phyloP scores from a whole-genome alignment of 352 stramenopile species.

The Phytophthora colocasiae region DNA sequence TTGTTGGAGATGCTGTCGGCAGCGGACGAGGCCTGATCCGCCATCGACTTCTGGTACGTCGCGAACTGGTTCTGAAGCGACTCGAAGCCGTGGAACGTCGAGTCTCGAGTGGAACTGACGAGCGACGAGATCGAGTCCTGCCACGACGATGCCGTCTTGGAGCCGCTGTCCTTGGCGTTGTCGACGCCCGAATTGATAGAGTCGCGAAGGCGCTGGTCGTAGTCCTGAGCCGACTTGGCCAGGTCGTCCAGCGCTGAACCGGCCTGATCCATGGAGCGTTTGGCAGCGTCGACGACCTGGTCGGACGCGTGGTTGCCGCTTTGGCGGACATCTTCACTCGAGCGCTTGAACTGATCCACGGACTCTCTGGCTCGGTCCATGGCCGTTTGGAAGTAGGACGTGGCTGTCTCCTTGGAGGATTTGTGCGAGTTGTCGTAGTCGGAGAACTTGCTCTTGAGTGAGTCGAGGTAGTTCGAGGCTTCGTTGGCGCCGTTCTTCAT shows the following conservation, averaged over 20 bases:
- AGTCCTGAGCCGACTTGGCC: constrained; percentile 29
- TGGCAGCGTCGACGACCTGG: constrained; percentile 35
- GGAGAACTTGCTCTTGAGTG: constrained; percentile 47
- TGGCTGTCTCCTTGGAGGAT: constrained; percentile 39
- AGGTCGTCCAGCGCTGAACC: constrained; percentile 38
- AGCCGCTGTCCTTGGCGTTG: constrained; percentile 33
- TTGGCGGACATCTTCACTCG: no score
- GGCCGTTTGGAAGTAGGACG: constrained; percentile 44
- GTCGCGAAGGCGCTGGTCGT: constrained; percentile 24
- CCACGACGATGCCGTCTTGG: constrained; percentile 20
- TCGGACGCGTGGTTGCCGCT: no score
- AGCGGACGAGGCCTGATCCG: constrained; percentile 35
- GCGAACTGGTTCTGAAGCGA: constrained; percentile 45
- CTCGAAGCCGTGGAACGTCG: constrained; percentile 49
- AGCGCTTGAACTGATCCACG: constrained; percentile 36
- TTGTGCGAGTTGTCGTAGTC: constrained; percentile 55
- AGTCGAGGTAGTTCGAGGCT: constrained; percentile 41
- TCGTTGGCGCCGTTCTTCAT: constrained; percentile 40
- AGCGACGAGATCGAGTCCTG: constrained; percentile 40
- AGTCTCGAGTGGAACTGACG: constrained; percentile 37
- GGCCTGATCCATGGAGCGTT: constrained; percentile 43
- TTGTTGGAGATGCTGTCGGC: no score
- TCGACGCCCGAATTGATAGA: constrained; percentile 31
- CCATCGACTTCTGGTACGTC: constrained; percentile 29
- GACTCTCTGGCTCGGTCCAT: constrained; percentile 38